Conservation (phyloP, 2,329 filamentous ascomycete species). For the Trichoderma breve region DNA sequence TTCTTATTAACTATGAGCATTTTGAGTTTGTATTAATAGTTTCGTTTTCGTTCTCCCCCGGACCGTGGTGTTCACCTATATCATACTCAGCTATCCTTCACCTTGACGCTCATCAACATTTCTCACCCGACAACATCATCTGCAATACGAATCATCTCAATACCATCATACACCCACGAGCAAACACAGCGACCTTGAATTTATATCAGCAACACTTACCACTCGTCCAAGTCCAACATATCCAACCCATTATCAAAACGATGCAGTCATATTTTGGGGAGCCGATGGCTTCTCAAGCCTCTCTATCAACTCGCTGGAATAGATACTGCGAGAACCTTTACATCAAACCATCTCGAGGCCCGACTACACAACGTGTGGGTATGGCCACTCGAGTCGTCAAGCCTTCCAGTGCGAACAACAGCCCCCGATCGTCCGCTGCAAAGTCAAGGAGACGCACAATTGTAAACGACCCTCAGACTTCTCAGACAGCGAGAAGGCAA, state of each 20-base stretch:
- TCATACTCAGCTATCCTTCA: background rate
- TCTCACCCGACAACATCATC: background rate
- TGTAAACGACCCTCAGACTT: conserved; percentile 48
- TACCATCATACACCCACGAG: background rate
- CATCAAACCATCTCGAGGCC: conserved; percentile 49
- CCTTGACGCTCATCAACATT: background rate
- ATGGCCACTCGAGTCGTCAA: conserved; percentile 61
- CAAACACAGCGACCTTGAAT: background rate
- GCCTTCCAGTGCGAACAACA: conserved; percentile 66
- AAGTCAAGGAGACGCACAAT: conserved; percentile 55
- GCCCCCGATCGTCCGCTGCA: conserved; percentile 55
- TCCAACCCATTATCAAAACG: conserved; percentile 27
- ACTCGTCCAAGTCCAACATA: background rate
- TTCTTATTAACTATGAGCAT: background rate
- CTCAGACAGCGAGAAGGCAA: conserved; percentile 38
- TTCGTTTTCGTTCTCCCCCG: conserved; percentile 13
- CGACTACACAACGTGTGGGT: conserved; percentile 49
- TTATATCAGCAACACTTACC: background rate
- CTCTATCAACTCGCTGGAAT: conserved; percentile 34
- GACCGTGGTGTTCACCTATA: conserved; percentile 12
- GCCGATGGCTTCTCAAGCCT: conserved; percentile 26
- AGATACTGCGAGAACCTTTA: conserved; percentile 48
- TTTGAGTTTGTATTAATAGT: conserved; percentile 13
- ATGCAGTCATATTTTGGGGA: conserved; percentile 33
- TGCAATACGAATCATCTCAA: background rate